Conservation (phyloP, 1,284 basidiomycete species). For the Sporisorium iseilematis-ciliati region DNA sequence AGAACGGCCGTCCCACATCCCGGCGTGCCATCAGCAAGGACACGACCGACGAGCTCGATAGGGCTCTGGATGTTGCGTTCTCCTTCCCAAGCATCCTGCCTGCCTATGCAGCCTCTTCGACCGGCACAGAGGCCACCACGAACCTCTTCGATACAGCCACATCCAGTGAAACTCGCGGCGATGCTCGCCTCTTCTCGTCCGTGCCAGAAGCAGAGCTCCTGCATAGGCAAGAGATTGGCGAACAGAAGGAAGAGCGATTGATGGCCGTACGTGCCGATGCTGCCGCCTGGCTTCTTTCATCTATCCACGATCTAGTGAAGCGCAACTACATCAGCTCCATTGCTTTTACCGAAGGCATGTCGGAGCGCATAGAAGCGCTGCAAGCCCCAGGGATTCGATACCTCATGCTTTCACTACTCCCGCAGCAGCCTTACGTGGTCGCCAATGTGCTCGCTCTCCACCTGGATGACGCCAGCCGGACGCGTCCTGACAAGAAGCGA, state of each 20-base stretch:
- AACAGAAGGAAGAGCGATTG: slow-evolving; percentile 11
- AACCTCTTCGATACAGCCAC: slow-evolving; percentile 18
- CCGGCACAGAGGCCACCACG: neutral
- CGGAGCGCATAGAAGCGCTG: slow-evolving; percentile 31
- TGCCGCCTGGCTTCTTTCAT: slow-evolving; percentile 27
- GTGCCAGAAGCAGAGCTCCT: slow-evolving; percentile 33
- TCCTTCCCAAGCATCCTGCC: slow-evolving; percentile 37
- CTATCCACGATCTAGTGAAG: slow-evolving; percentile 23
- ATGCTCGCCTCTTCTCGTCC: slow-evolving; percentile 22
- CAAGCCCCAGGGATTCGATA: slow-evolving; percentile 12
- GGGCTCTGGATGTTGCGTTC: slow-evolving; percentile 40
- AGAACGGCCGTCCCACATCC: neutral
- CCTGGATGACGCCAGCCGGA: slow-evolving; percentile 12
- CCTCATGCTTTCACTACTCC: slow-evolving; percentile 27
- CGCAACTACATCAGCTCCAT: slow-evolving; percentile 14
- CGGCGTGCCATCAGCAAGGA: neutral
- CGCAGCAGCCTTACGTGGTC: slow-evolving; percentile 11
- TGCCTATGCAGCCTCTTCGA: slow-evolving; percentile 12
- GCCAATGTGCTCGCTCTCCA: slow-evolving; percentile 19
- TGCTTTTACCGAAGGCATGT: slow-evolving; percentile 27
- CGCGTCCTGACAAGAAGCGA: slow-evolving; percentile 19
- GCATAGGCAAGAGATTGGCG: slow-evolving; percentile 24
- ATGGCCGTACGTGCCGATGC: slow-evolving; percentile 31
- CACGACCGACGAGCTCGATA: slow-evolving; percentile 26
- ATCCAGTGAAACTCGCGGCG: slow-evolving; percentile 9